Percentiles rank a stretch among this genome's conserved stretches.
Evolutionary conservation across 148 eudicot genomes (phyloP).

Genomic region (Camellia granthamiana): DNA sequence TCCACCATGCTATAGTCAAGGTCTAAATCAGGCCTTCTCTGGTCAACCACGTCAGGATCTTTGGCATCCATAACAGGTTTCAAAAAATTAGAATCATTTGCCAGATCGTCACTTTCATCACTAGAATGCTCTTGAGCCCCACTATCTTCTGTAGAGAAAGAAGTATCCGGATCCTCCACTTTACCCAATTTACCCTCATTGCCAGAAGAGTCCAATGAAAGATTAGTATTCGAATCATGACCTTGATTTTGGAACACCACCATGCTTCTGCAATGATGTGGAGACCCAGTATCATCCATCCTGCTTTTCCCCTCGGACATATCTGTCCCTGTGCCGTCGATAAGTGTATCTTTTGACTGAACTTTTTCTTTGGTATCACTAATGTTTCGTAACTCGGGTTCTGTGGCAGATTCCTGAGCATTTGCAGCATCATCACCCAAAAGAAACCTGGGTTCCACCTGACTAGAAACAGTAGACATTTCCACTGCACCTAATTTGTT

Average conservation of each 20-base stretch:
- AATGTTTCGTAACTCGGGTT: constrained; percentile 17
- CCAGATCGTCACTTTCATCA: constrained; percentile 28
- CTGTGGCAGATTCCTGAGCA: constrained; percentile 29
- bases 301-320: constrained; percentile 23
- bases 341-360: constrained; percentile 14
- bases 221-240: constrained; percentile 11
- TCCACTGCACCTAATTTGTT: constrained; percentile 25
- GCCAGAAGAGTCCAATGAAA: constrained; percentile 21
- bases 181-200: constrained; percentile 19
- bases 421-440: constrained; percentile 24
- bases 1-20: constrained; percentile 69
- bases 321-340: constrained; percentile 14
- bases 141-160: constrained; percentile 29
- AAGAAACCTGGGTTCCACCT: constrained; percentile 21
- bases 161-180: constrained; percentile 19
- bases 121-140: constrained; percentile 29
- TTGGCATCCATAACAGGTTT: constrained; percentile 23
- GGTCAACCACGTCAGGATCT: constrained; percentile 32
- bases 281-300: constrained; percentile 23
- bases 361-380: constrained; percentile 22
- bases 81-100: constrained; percentile 32
- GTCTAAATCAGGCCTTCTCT: constrained; percentile 50
- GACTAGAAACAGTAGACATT: constrained; percentile 25
- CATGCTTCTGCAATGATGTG: constrained; percentile 18
- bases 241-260: constrained; percentile 21